Evolutionary conservation across 225 moss, liverwort and hornwort genomes (phyloP), one percentile per base, ranked within the genome.

Genomic region (Lunularia cruciata): DNA sequence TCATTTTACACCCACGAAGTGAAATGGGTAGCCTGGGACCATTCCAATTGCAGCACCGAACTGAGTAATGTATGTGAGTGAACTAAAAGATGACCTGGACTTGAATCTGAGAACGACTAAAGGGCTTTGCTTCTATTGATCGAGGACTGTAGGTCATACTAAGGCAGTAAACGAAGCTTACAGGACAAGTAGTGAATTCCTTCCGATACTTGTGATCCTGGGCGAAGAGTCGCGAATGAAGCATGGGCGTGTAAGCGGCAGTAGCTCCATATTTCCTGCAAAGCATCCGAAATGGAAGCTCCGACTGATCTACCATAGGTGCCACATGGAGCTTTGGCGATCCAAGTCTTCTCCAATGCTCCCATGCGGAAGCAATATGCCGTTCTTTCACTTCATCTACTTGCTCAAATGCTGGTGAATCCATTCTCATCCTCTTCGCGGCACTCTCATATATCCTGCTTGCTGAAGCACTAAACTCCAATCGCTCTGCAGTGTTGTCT

Each of bases 291-390:
- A 98, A 98, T 32, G 98, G 98, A 33, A 98, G 85, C 88, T 98
- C 98, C 68, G 94, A 94, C 72, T 98, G 93, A 74, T 98, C 98
- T 34, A 98, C 98, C 98, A 98, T 98, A 13, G 98, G 98, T 7
- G 98, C 98, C 45, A 98, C 98, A 69, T 89, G 84, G 57, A 93
- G 73, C 75, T 79, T 91, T 30, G 98, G 98, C 39, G 83, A 85
- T 30, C 98, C 98, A 13, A 98, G 80, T 74, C 81, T 85, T 39
- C 72, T 88, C 98, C 98, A 98, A 51, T 98, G 88, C 71, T 89
- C 89, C 98, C 93, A 93, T 9, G 93, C 98, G 62, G 70, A 81
- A 10, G 67, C 70, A 36, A 76, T 73, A 69, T 79, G 91, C 57
- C 83, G 35, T 22, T 78, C 81, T 11, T 22, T 42, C 27, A 74